Percentiles rank a stretch among this genome's conserved stretches.
Conservation (phyloP, 2,329 filamentous ascomycete species). For the Ceratocystis papillata region DNA sequence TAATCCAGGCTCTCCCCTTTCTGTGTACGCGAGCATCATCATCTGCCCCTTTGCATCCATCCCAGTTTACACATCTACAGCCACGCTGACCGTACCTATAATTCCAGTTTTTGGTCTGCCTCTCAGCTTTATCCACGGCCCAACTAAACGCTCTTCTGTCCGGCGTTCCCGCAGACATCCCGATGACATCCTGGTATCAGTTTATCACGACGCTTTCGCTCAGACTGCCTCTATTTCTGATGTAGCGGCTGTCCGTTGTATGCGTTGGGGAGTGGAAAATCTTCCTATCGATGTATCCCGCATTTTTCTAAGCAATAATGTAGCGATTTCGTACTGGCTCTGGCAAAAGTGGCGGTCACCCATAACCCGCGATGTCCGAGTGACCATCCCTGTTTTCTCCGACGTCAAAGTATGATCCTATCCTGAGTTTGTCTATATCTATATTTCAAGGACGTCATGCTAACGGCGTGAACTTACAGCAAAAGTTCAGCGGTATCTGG, state of each 20-base stretch:
- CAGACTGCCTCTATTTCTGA: constrained; percentile 62
- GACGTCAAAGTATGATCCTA: constrained; percentile 28
- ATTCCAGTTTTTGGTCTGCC: constrained; percentile 18
- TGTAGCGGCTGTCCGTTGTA: constrained; percentile 64
- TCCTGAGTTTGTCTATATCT: not conserved
- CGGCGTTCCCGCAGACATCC: constrained; percentile 18
- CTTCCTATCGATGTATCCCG: constrained; percentile 58
- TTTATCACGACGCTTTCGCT: constrained; percentile 42
- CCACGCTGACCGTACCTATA: constrained; percentile 18
- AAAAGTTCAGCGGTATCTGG: constrained; percentile 56
- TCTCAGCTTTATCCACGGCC: constrained; percentile 18
- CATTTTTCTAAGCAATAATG: constrained; percentile 66
- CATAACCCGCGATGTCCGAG: constrained; percentile 50
- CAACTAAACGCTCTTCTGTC: constrained; percentile 15
- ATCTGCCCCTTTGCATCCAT: not conserved
- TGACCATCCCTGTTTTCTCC: constrained; percentile 50
- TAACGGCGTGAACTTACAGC: constrained; percentile 21
- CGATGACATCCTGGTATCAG: constrained; percentile 22
- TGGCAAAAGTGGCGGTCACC: constrained; percentile 53
- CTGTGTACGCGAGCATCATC: constrained; percentile 42
- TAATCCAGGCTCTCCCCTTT: constrained; percentile 51
- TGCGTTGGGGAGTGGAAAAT: constrained; percentile 64
- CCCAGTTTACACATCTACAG: not conserved
- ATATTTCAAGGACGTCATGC: not conserved
- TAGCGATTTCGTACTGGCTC: constrained; percentile 61